These are phyloP conservation scores for Tylopilus sp. DNA, from an alignment of 768 basidiomycete species.

Conservation along the genomic window DNA sequence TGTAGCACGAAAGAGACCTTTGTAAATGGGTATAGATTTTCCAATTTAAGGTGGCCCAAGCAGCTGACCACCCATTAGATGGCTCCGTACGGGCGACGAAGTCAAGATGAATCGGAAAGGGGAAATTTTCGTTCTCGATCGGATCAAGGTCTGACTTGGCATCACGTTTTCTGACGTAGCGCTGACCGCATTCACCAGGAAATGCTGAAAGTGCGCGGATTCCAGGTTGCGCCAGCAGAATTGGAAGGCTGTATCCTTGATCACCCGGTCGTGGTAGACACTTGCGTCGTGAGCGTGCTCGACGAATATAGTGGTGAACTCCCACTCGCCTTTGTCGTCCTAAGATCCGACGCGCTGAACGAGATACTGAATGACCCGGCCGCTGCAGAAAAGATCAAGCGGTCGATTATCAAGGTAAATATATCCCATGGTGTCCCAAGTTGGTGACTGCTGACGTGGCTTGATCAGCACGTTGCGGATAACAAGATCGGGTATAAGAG, in stretches of 20 bases:
- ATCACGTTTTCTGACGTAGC: not conserved
- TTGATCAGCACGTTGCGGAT: conserved; percentile 54
- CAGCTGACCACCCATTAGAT: conserved; percentile 32
- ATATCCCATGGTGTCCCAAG: not conserved
- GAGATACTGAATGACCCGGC: conserved; percentile 33
- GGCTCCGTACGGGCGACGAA: conserved; percentile 72
- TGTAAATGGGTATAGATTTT: conserved; percentile 38
- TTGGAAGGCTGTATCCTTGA: conserved; percentile 61
- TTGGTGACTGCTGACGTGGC: not conserved
- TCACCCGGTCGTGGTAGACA: conserved; percentile 58
- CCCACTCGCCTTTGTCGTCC: conserved; percentile 67
- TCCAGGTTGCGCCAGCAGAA: conserved; percentile 63
- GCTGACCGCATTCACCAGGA: conserved; percentile 41
- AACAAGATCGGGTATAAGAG: conserved; percentile 59
- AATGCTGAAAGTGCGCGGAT: conserved; percentile 63
- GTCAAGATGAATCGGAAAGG: conserved; percentile 58
- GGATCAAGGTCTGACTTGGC: conserved; percentile 53
- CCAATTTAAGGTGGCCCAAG: not conserved
- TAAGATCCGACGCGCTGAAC: conserved; percentile 37
- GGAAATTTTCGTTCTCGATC: conserved; percentile 69
- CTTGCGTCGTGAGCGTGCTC: conserved; percentile 61
- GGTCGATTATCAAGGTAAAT: conserved; percentile 52
- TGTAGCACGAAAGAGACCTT: conserved; percentile 63
- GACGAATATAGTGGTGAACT: conserved; percentile 78
- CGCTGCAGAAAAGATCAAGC: conserved; percentile 34